phyloP scores from a whole-genome alignment of 306 rosid species.

The Oemleria cerasiformis region DNA sequence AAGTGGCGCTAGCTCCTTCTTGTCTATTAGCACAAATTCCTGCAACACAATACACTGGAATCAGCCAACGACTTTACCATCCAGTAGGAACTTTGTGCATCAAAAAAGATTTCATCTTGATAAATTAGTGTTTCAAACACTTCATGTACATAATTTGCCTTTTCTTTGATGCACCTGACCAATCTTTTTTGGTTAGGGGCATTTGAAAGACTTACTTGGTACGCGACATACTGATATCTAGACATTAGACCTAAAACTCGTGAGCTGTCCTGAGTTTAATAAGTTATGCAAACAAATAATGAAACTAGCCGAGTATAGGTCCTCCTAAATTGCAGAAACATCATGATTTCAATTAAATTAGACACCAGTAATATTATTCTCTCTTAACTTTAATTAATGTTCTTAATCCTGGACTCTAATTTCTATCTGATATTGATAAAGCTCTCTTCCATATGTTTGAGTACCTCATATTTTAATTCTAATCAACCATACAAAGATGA shows the following conservation, averaged over 20 bases:
- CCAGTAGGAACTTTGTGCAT: neutral
- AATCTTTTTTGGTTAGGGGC: neutral
- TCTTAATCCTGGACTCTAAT: neutral
- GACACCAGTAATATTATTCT: neutral
- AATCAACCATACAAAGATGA: neutral
- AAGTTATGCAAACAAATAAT: no score
- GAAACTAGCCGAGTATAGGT: no score
- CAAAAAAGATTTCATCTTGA: neutral
- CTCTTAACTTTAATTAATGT: neutral
- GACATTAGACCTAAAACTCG: neutral
- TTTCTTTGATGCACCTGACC: neutral
- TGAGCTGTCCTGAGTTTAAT: neutral
- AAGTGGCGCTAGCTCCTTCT: conserved; percentile 98
- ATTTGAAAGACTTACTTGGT: neutral
- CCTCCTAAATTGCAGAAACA: neutral
- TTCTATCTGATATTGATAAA: neutral
- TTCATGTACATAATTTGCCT: neutral
- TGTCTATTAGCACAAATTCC: conserved; percentile 97
- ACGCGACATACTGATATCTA: neutral
- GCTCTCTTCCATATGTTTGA: neutral
- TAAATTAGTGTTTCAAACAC: neutral
- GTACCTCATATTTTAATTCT: neutral
- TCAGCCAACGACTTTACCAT: neutral
- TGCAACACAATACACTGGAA: conserved; percentile 31
- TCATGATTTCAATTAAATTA: neutral